Evolutionary conservation across 192 early-diverging fungal species (phyloP).

Genomic region (Coemansia sp.): DNA sequence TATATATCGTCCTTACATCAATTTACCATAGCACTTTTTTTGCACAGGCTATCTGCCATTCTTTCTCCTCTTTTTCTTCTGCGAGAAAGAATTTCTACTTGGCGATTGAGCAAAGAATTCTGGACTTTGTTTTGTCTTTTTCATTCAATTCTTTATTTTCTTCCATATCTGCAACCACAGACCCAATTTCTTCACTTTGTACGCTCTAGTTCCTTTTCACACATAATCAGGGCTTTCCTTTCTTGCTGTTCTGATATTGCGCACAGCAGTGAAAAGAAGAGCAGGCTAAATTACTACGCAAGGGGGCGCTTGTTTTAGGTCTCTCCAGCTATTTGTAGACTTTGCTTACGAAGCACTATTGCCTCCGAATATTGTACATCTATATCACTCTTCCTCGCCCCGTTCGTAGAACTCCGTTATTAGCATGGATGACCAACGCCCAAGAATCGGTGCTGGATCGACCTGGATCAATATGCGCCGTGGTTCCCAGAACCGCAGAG

Average conservation of each 20-base stretch:
- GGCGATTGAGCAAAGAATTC: background rate
- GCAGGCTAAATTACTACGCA: background rate
- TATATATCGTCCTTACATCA: too few species aligned
- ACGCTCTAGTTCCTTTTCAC: background rate
- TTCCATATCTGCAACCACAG: background rate
- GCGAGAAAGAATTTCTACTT: background rate
- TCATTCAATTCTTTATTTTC: background rate
- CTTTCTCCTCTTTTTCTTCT: background rate
- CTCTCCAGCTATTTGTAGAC: background rate
- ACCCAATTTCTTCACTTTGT: background rate
- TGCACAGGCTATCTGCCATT: background rate
- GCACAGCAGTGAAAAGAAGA: background rate
- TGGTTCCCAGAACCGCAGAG: background rate
- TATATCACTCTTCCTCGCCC: background rate
- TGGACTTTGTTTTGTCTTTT: background rate
- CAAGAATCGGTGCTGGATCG: constrained; percentile 28
- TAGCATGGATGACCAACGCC: constrained; percentile 30
- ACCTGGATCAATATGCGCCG: constrained; percentile 42
- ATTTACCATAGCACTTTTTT: background rate
- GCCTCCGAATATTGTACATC: background rate
- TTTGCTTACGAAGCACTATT: background rate
- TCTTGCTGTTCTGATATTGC: background rate
- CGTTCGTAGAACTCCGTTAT: background rate
- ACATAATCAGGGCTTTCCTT: background rate
- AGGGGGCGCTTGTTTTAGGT: background rate